Conservation (phyloP, 1,139 yeast genomes). For the Spathaspora sp. region DNA sequence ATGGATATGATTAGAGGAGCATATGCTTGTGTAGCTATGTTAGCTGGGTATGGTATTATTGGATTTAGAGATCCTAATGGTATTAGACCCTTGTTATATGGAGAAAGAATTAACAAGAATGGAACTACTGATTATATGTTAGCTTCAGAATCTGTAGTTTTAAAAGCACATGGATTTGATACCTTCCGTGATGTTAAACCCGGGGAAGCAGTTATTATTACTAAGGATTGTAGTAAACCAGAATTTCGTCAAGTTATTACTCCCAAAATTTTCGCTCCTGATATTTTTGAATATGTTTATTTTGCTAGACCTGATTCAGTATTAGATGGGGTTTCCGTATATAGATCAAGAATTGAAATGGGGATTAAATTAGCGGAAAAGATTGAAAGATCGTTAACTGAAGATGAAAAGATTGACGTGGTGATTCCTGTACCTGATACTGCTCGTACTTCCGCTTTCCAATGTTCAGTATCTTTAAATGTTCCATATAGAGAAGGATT, state of each 20-base stretch:
- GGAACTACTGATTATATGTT: conserved; percentile 91
- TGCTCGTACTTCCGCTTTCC: conserved; percentile 89
- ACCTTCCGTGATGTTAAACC: conserved; percentile 82
- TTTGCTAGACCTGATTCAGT: conserved; percentile 98
- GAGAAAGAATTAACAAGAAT: conserved; percentile 68
- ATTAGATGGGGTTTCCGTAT: conserved; percentile 91
- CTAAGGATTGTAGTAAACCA: conserved; percentile 65
- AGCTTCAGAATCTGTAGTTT: conserved; percentile 92
- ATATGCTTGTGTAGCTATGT: conserved; percentile 90
- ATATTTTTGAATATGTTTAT: conserved; percentile 94
- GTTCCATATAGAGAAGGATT: conserved; percentile 95
- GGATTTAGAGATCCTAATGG: conserved; percentile 98
- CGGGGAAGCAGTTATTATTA: conserved; percentile 95
- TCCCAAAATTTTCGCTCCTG: conserved; percentile 81
- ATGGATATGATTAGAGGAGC: conserved; percentile 86
- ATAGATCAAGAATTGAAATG: conserved; percentile 91
- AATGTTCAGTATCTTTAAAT: conserved; percentile 79
- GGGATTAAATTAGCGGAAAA: conserved; percentile 84
- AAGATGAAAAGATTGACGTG: conserved; percentile 75
- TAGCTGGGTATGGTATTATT: conserved; percentile 93
- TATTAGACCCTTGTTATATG: conserved; percentile 84
- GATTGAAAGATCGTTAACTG: conserved; percentile 49
- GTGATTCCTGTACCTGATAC: conserved; percentile 99
- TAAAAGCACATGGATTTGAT: conserved; percentile 88
- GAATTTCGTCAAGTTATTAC: conserved; percentile 88